These are phyloP conservation scores for Coniochaeta hoffmannii DNA, from an alignment of 2,329 filamentous ascomycete species.

Conservation along the genomic window DNA sequence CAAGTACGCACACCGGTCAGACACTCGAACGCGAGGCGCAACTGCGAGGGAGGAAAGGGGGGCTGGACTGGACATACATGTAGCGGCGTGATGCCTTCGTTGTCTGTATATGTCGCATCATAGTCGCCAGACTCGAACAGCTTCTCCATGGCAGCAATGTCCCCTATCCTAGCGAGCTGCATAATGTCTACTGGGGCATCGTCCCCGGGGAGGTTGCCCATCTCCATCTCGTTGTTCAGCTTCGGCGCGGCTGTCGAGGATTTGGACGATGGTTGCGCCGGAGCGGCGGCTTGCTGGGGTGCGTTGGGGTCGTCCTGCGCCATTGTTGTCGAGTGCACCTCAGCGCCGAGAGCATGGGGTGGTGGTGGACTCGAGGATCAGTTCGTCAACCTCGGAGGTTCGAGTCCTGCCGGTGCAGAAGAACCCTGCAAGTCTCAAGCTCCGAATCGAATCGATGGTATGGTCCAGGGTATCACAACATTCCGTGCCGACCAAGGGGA, in stretches of 20 bases:
- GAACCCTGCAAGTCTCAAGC: too few relatives aligned
- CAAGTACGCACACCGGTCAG: conserved; percentile 1
- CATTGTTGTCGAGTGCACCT: conserved; percentile 25
- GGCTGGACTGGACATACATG: conserved; percentile 54
- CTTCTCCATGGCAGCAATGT: conserved; percentile 79
- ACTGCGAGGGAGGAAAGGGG: conserved; percentile 11
- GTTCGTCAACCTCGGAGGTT: too few relatives aligned
- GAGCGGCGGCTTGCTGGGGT: conserved; percentile 30
- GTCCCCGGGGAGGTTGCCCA: conserved; percentile 39
- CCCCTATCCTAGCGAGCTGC: conserved; percentile 85
- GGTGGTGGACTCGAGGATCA: too few relatives aligned
- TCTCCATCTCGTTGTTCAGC: conserved; percentile 50
- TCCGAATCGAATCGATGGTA: too few relatives aligned
- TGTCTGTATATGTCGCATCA: conserved; percentile 77
- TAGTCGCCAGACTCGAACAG: conserved; percentile 78
- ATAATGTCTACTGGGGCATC: conserved; percentile 73
- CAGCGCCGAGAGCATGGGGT: too few relatives aligned
- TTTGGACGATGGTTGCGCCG: conserved; percentile 49
- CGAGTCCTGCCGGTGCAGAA: too few relatives aligned
- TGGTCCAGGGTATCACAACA: neutral
- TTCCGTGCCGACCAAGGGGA: neutral
- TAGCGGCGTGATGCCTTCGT: conserved; percentile 89
- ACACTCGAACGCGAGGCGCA: neutral
- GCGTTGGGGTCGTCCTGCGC: conserved; percentile 20
- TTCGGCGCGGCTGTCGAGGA: conserved; percentile 27